phyloP scores from a whole-genome alignment of 2,329 filamentous ascomycete genomes.

The Cladosporium sp. region DNA sequence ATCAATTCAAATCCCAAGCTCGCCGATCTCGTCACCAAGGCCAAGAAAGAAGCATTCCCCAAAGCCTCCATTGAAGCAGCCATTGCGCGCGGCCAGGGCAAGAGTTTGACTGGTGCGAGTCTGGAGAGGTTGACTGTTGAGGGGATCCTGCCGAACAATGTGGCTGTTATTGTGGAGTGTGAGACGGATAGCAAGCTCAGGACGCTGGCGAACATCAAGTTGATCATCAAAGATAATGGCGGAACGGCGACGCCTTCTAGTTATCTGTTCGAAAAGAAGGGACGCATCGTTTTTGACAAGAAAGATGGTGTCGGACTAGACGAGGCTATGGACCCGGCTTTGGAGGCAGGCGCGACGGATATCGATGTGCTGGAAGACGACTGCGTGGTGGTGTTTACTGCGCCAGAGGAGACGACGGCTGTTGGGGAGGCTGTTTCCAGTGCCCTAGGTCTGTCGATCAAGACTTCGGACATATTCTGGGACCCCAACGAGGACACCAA shows the following conservation, averaged over 20 bases:
- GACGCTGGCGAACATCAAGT: slow-evolving; percentile 71
- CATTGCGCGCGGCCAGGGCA: slow-evolving; percentile 84
- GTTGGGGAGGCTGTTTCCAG: slow-evolving; percentile 66
- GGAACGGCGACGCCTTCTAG: slow-evolving; percentile 72
- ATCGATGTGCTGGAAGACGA: slow-evolving; percentile 69
- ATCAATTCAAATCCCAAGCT: slow-evolving; percentile 74
- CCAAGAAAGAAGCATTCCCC: slow-evolving; percentile 83
- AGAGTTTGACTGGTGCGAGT: slow-evolving; percentile 70
- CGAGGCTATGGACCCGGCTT: slow-evolving; percentile 75
- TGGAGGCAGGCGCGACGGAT: slow-evolving; percentile 82
- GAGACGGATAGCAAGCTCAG: slow-evolving; percentile 81
- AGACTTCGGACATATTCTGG: slow-evolving; percentile 81
- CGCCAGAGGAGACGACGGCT: slow-evolving; percentile 64
- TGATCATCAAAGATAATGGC: slow-evolving; percentile 69
- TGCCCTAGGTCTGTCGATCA: slow-evolving; percentile 65
- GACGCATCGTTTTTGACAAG: slow-evolving; percentile 69
- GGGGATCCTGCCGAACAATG: slow-evolving; percentile 71
- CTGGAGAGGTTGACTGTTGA: slow-evolving; percentile 81
- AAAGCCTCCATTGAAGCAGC: slow-evolving; percentile 83
- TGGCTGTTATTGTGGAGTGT: slow-evolving; percentile 79
- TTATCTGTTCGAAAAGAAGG: slow-evolving; percentile 83
- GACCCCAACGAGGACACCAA: slow-evolving; percentile 78
- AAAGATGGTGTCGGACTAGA: slow-evolving; percentile 61
- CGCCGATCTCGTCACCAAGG: slow-evolving; percentile 69
- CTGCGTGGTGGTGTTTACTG: slow-evolving; percentile 70